Conservation (phyloP, 108 stramenopile species). For the Ochromonas danica region DNA sequence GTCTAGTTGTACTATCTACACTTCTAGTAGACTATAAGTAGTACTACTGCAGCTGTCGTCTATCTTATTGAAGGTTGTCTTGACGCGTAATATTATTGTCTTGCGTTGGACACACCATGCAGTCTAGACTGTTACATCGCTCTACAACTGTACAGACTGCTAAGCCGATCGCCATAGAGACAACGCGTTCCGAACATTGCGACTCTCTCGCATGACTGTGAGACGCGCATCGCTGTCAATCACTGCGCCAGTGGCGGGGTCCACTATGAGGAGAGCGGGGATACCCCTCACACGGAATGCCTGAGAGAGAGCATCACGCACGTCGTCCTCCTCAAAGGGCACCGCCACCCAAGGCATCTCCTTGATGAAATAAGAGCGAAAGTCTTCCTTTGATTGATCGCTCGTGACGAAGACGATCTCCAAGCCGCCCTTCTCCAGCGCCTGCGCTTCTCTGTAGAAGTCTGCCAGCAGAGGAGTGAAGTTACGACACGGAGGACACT, state of each 20-base stretch:
- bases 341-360: constrained; percentile 82
- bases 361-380: constrained; percentile 65
- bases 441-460: constrained; percentile 67
- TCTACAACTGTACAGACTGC: no score
- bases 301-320: not conserved
- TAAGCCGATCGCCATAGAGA: no score
- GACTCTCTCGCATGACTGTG: no score
- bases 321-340: constrained; percentile 58
- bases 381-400: constrained; percentile 71
- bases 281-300: constrained; percentile 11
- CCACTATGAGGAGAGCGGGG: constrained; percentile 23
- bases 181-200: no score
- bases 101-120: no score
- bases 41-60: no score
- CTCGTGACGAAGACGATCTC: constrained; percentile 79
- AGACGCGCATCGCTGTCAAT: constrained; percentile 25
- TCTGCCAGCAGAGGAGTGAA: constrained; percentile 85
- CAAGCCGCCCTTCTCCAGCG: constrained; percentile 63
- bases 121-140: no score
- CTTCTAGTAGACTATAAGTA: no score
- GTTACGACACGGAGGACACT: constrained; percentile 71
- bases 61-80: no score
- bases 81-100: no score
- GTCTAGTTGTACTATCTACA: no score
- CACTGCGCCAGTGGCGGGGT: not conserved